phyloP scores from a whole-genome alignment of 441 rosid species.

The Hura crepitans region DNA sequence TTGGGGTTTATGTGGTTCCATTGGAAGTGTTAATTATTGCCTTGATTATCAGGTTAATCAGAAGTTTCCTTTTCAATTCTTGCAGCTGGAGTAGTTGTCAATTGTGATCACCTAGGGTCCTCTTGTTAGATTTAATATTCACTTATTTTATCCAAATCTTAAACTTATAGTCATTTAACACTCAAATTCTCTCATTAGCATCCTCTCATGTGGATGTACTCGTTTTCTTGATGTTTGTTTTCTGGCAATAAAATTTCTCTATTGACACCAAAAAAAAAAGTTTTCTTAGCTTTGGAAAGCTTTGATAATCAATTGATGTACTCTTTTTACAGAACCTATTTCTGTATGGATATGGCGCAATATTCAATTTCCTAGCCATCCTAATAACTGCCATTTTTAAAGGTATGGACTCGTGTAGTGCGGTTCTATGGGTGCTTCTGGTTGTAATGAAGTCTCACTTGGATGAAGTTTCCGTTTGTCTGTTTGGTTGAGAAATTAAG shows the following conservation, averaged over 20 bases:
- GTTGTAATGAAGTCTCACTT: not conserved
- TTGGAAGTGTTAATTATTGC: too few relatives aligned
- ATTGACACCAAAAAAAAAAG: too few relatives aligned
- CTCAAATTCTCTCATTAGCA: too few relatives aligned
- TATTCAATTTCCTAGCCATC: slow-evolving; percentile 86
- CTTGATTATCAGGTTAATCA: too few relatives aligned
- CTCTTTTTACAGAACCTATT: slow-evolving; percentile 67
- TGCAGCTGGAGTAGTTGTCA: too few relatives aligned
- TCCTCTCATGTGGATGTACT: too few relatives aligned
- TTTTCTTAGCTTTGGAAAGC: slow-evolving; percentile 2
- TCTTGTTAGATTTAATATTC: slow-evolving; percentile 1
- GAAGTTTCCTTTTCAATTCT: too few relatives aligned
- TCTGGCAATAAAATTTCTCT: too few relatives aligned
- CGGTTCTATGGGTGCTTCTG: not conserved
- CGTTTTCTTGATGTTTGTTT: too few relatives aligned
- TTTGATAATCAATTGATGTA: slow-evolving; percentile 7
- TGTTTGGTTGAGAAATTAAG: too few relatives aligned
- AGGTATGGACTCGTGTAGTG: slow-evolving; percentile 42
- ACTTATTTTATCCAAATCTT: not conserved
- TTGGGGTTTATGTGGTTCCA: too few relatives aligned
- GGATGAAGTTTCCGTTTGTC: not conserved
- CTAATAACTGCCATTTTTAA: slow-evolving; percentile 56
- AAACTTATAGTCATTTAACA: not conserved
- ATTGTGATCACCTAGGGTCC: not conserved
- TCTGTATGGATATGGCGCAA: slow-evolving; percentile 92